Evolutionary conservation across 352 stramenopile species (phyloP).

Genomic region (Globisporangium rhizosaccharum): DNA sequence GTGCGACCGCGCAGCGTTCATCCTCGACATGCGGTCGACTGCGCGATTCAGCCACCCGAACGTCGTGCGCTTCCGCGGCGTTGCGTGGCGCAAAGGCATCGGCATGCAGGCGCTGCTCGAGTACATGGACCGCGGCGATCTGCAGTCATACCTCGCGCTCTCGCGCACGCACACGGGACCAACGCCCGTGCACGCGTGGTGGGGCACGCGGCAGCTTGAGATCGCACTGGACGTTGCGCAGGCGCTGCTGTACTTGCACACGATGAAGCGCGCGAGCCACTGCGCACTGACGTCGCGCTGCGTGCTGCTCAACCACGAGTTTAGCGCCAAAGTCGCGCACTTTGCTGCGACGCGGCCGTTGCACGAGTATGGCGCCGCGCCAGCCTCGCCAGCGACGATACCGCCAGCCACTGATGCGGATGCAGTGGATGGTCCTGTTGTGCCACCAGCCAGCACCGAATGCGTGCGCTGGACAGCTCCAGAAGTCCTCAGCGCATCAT

Average conservation of each 20-base stretch:
- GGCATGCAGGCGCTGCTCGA: constrained; percentile 19
- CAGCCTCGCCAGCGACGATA: constrained; percentile 6
- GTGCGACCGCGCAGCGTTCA: constrained; percentile 20
- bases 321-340: constrained; percentile 19
- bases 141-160: constrained; percentile 13
- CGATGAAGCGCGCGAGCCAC: constrained; percentile 34
- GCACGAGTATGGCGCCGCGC: constrained; percentile 13
- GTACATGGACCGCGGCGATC: constrained; percentile 26
- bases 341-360: constrained; percentile 9
- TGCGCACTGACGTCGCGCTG: constrained; percentile 31
- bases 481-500: constrained; percentile 14
- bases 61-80: constrained; percentile 18
- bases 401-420: not conserved
- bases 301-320: constrained; percentile 21
- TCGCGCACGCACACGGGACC: constrained; percentile 8
- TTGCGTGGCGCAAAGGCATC: constrained; percentile 13
- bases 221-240: constrained; percentile 20
- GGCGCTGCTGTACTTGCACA: constrained; percentile 27
- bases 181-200: constrained; percentile 8
- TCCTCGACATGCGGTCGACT: constrained; percentile 13
- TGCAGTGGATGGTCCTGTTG: not conserved
- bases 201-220: constrained; percentile 8
- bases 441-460: not conserved
- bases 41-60: constrained; percentile 20
- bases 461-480: constrained; percentile 11